Percentiles rank a stretch among this genome's conserved stretches.
These are phyloP conservation scores for Rhizopogon salebrosus DNA, from an alignment of 768 basidiomycete species.

Conservation along the genomic window DNA sequence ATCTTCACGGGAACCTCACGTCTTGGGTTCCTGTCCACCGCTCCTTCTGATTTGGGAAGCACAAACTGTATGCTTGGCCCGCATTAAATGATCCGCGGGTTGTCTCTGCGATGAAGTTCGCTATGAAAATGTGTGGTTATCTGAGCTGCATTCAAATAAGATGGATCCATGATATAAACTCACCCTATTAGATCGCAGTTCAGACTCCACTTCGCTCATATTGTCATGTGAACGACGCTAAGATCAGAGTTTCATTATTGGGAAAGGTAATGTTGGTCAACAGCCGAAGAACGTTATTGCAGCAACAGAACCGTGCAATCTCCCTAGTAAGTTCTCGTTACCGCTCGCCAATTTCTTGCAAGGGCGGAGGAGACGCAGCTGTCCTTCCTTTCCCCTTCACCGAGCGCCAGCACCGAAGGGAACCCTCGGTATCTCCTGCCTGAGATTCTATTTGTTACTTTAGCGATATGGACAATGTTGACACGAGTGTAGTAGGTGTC, in stretches of 20 bases:
- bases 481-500: not conserved
- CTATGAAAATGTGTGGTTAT: too few species aligned
- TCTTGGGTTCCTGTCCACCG: constrained; percentile 68
- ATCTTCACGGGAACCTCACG: constrained; percentile 63
- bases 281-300: constrained; percentile 34
- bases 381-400: constrained; percentile 19
- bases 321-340: constrained; percentile 21
- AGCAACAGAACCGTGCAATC: constrained; percentile 20
- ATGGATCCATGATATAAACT: too few species aligned
- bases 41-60: constrained; percentile 56
- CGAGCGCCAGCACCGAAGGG: constrained; percentile 21
- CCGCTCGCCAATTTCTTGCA: constrained; percentile 12
- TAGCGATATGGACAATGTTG: too few species aligned
- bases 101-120: too few species aligned
- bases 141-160: too few species aligned
- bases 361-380: constrained; percentile 40
- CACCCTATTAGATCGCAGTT: too few species aligned
- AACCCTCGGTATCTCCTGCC: constrained; percentile 22
- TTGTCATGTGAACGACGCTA: too few species aligned
- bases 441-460: not conserved
- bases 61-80: too few species aligned
- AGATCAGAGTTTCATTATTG: too few species aligned
- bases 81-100: too few species aligned
- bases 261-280: constrained; percentile 41
- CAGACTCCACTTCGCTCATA: too few species aligned